Base-by-base conservation (phyloP, 805 yeast genomes). In the Lipomyces sp. region DNA sequence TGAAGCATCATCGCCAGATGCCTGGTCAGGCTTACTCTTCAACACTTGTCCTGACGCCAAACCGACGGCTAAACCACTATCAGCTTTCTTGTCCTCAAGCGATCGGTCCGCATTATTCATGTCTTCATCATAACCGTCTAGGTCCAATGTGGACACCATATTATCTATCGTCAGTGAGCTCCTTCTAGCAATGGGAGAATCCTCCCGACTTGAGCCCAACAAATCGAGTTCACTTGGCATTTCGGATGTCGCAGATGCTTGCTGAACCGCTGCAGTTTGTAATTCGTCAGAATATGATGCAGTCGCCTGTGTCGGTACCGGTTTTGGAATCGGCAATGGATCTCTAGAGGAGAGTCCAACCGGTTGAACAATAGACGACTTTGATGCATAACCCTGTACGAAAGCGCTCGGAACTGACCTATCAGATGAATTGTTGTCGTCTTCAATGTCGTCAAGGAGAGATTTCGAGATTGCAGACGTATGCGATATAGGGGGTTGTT, bases 401-500 rank as follows among this genome's bases (percentile, higher is more conserved):
- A 51, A 51, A n/a, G 54, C 34, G 15, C 10, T 29, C 18, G 54
- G 34, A 6, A 15, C 24, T 24, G 54, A 51, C 10, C 18, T 15
- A 8, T 29, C 34, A 10, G 8, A 34, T n/a, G 48, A 42, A 42
- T 15, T 1, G 3, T n/a, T n/a, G 29, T 51, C 54, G 15, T 10
- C 54, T 32, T 51, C 54, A 51, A 29, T 34, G 10, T 51, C 54
- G 6, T 51, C 54, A 10, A 51, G 34, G 11, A 51, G 34, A 51
- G 34, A 29, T 32, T 15, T 51, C 54, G 34, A 29, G 3, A n/a
- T n/a, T 24, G 7, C 48, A 15, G 48, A 7, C 15, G 24, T 7
- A 18, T n/a, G 18, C 15, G 48, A 24, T n/a, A 8, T 8, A 13
- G 48, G 48, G n/a, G 8, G 8, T 11, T n/a, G 48, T 15, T 18